Base-by-base conservation (phyloP, 2,329 filamentous ascomycete genomes). In the Fusarium sp. region DNA sequence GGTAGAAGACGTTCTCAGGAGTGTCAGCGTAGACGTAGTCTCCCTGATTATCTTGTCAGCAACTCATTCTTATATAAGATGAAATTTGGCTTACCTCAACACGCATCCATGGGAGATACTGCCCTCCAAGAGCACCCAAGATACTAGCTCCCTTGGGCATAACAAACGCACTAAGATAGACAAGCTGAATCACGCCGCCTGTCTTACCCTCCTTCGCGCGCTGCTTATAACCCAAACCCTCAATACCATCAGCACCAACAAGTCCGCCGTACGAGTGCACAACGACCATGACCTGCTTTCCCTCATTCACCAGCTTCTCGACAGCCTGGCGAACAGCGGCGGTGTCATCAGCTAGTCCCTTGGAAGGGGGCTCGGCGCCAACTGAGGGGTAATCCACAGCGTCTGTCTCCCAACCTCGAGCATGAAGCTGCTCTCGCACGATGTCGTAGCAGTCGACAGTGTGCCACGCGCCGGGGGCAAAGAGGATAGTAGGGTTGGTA, bases 91-190 rank as follows among this genome's bases (percentile, higher is more conserved):
- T 18, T 36, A 62, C 59, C 49, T 63, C 49, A 0, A 49, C 57
- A 1, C 59, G 57, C 59, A 63, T 63, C 59, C 59, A 63, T 0
- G 57, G 59, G 2, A 63, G 37, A 48, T 48, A 62, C 21, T 63
- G 33, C 13, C 59, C 57, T 0, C 59, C 59, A 27, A 63, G 48
- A 1, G 47, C 20, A 2, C 21, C 37, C 6, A 62, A 3, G 3
- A 63, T 35, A 4, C 49, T 41, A 2, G 35, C 31, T 11, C 42
- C 59, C 14, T 39, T 43, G 2, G 59, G 57, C 27, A 63, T 55
- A 4, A 48, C 57, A 2, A 63, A 62, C 0, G 57, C 59, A 35
- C 41, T 48, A 15, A 63, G 23, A 17, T 63, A 63, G 1, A 63
- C 57, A 15, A 49, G 43, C 25, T 47, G 49, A 1, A 63, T 25